Evolutionary conservation across 129 eudicot genomes (phyloP), one percentile per base, ranked within the genome.

Genomic region (Artemisia annua): DNA sequence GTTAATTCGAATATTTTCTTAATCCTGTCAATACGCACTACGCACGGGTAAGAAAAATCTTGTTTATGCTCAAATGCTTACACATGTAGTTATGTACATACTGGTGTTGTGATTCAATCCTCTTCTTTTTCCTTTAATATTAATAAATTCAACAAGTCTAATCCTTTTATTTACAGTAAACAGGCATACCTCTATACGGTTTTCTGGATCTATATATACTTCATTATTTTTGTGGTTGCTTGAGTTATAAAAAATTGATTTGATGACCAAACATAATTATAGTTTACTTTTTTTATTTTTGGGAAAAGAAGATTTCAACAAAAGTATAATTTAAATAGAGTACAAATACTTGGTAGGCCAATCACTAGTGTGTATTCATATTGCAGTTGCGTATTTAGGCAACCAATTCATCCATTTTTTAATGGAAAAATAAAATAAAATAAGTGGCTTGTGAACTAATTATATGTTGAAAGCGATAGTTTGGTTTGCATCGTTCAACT

Each of bases 231-330:
- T 64, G 5, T 53, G 79, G 55, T 53, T 65, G 73, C 69, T 74
- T 76, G 53, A 51, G 67, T 6, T 50, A 39, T 30, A 49, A 16
- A 60, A 75, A 58, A 63, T 22, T 52, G 70, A 76, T 70, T 70
- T 70, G 81, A 77, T 70, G 81, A 77, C 81, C 76, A 77, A 77
- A 77, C 81, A 77, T 61, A 65, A 70, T 77, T 19, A 69, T 59
- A 26, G 69, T 59, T 57, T 65, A 55, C 68, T 59, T 16, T 8
- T 60, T 69, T 48, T 60, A 48, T 5, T 59, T 63, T 7, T 7
- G 13, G 17, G 11, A 50, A 51, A 9, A 11, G 3, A 26, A 73
- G 6, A 2, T 30, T 55, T 4, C 39, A 63, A 16, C 18, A 63
- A 73, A 73, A 10, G 5, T 49, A 51, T 18, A 32, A 74, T 63